phyloP scores from a whole-genome alignment of 768 basidiomycete species.

The Termitomyces sp. region DNA sequence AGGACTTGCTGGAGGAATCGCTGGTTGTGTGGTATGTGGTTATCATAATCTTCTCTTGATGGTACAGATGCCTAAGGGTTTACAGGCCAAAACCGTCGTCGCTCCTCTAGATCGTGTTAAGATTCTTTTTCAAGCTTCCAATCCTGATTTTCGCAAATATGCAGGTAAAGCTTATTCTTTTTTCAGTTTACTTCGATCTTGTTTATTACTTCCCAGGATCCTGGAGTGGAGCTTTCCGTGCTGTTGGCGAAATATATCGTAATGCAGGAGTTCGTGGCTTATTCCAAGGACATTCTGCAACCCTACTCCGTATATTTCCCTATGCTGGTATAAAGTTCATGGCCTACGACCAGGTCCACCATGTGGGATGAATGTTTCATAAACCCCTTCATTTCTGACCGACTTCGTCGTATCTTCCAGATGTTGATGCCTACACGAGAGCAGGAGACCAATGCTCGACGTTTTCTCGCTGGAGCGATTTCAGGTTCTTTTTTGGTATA shows the following conservation, averaged over 20 bases:
- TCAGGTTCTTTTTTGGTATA: conserved; percentile 56
- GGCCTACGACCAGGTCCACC: conserved; percentile 86
- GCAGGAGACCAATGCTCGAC: conserved; percentile 70
- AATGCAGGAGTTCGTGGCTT: conserved; percentile 73
- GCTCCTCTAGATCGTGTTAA: conserved; percentile 98
- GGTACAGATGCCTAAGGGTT: not conserved
- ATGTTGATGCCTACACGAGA: conserved; percentile 81
- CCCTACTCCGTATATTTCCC: conserved; percentile 90
- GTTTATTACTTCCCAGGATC: conserved; percentile 44
- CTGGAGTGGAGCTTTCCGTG: conserved; percentile 81
- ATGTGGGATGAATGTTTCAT: conserved; percentile 38
- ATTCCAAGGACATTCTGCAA: conserved; percentile 95
- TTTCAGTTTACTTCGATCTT: not conserved
- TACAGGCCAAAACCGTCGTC: conserved; percentile 88
- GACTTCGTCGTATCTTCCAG: conserved; percentile 36
- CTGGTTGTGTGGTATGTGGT: conserved; percentile 83
- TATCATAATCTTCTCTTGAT: conserved; percentile 8
- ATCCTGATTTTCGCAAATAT: conserved; percentile 92
- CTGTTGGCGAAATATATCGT: conserved; percentile 67
- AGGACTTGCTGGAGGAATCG: conserved; percentile 89
- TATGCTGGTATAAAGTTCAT: conserved; percentile 98
- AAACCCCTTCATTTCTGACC: not conserved
- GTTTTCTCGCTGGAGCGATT: conserved; percentile 84
- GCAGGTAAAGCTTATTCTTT: conserved; percentile 57
- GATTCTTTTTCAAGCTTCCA: conserved; percentile 97